Evolutionary conservation across 2,329 filamentous ascomycete species (phyloP).

Genomic region (Verticillium longisporum): DNA sequence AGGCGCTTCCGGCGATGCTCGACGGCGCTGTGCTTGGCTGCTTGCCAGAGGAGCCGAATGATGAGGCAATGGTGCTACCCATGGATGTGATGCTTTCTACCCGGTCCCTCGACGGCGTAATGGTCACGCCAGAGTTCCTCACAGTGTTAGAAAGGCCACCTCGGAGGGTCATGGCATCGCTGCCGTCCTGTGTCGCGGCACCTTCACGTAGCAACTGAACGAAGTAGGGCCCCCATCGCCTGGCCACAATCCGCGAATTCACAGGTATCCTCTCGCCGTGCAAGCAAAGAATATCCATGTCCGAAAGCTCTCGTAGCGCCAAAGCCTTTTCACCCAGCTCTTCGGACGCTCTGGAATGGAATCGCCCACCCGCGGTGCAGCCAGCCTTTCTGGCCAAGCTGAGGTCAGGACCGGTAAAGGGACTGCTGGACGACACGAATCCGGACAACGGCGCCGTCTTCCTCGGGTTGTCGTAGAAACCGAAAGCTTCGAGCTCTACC

Average conservation of each 20-base stretch:
- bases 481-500: slow-evolving; percentile 95
- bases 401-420: slow-evolving; percentile 48
- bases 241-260: slow-evolving; percentile 81
- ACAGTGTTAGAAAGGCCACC: slow-evolving; percentile 52
- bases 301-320: slow-evolving; percentile 74
- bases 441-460: slow-evolving; percentile 70
- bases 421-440: slow-evolving; percentile 78
- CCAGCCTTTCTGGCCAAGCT: slow-evolving; percentile 54
- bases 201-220: slow-evolving; percentile 84
- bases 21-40: slow-evolving; percentile 37
- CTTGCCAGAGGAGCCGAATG: slow-evolving; percentile 29
- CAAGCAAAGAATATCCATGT: slow-evolving; percentile 95
- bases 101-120: slow-evolving; percentile 58
- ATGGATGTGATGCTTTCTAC: slow-evolving; percentile 41
- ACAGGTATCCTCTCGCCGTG: slow-evolving; percentile 88
- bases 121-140: slow-evolving; percentile 78
- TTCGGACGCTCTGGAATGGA: slow-evolving; percentile 70
- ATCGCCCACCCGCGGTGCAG: slow-evolving; percentile 67
- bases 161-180: slow-evolving; percentile 69
- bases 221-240: slow-evolving; percentile 94
- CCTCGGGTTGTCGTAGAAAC: slow-evolving; percentile 91
- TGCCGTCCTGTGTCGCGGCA: slow-evolving; percentile 62
- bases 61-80: slow-evolving; percentile 31
- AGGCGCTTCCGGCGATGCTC: slow-evolving; percentile 24
- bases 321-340: slow-evolving; percentile 79